phyloP scores from a whole-genome alignment of 176 grass and related monocot species.

The Leersia perrieri region DNA sequence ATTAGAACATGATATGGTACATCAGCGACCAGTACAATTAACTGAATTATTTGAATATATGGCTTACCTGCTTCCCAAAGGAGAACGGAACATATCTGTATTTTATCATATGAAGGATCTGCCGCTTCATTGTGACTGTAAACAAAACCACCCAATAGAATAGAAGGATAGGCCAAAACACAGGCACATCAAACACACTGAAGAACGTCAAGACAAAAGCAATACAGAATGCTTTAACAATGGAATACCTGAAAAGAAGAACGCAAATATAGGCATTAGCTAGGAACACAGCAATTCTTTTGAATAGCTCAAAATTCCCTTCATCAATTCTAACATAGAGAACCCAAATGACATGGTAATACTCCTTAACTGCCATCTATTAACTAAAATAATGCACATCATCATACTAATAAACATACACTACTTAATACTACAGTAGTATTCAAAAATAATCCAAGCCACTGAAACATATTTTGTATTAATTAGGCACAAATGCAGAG shows the following conservation, averaged over 20 bases:
- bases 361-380: neutral
- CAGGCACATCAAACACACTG: conserved; percentile 67
- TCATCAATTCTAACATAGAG: neutral
- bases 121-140: conserved; percentile 75
- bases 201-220: conserved; percentile 77
- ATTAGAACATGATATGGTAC: neutral
- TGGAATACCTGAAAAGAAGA: conserved; percentile 60
- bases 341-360: neutral
- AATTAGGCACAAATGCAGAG: neutral
- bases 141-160: conserved; percentile 68
- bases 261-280: neutral
- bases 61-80: conserved; percentile 72
- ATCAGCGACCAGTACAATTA: neutral
- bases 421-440: neutral
- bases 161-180: conserved; percentile 84
- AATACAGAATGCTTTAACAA: conserved; percentile 66
- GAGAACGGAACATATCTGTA: conserved; percentile 87
- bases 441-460: too few species aligned
- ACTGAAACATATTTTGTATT: neutral
- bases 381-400: conserved; percentile 13
- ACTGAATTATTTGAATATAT: neutral
- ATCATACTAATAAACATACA: neutral
- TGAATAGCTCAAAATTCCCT: neutral
- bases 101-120: conserved; percentile 81
- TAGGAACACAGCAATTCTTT: neutral